Evolutionary conservation across 75 land plant genomes (phyloP), one percentile per base, ranked within the genome.

Genomic region (Ceratopteris richardii): DNA sequence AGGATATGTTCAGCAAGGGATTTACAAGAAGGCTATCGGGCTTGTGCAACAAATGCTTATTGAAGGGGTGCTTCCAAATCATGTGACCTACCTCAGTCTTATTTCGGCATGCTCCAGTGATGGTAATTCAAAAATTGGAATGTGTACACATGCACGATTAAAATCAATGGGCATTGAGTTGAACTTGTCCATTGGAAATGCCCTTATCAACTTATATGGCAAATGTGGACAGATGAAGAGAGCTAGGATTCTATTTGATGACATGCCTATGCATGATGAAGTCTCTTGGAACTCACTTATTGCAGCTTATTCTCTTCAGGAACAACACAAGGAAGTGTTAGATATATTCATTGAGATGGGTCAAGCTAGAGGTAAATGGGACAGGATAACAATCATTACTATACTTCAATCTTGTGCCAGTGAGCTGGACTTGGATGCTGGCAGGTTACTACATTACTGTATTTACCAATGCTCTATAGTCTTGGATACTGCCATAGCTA

Each of bases 171-270:
- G 29, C 9, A 4, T 3, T 21, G 26, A 43, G 18, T 19, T 9
- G 21, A 48, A 70, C 37, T 19, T 66, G 23, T 61, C 51, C 31
- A 57, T 78, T 19, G 61, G 55, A 18, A 71, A 64, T 6, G 44
- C 76, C 4, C 44, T 78, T 25, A 61, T 73, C 24, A 40, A 51
- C 29, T 72, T 78, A 76, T 78, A 78, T 52, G 36, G 64, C 23
- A 69, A 66, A 31, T 70, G 70, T 55, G 70, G 70, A 37, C 54
- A 43, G 0, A 17, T 25, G 2, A 59, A 46, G 19, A 43, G 0
- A 56, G 75, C 79, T 27, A 50, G 62, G 23, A 53, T 23, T 23
- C 27, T 68, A 2, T 77, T 67, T 61, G 53, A 13, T 22, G 25
- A 57, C 2, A 47, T 58, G 18, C 39, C 21, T 28, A 28, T 57